These are phyloP conservation scores for Hypholoma fasciculare DNA, from an alignment of 768 basidiomycete species.

Conservation along the genomic window DNA sequence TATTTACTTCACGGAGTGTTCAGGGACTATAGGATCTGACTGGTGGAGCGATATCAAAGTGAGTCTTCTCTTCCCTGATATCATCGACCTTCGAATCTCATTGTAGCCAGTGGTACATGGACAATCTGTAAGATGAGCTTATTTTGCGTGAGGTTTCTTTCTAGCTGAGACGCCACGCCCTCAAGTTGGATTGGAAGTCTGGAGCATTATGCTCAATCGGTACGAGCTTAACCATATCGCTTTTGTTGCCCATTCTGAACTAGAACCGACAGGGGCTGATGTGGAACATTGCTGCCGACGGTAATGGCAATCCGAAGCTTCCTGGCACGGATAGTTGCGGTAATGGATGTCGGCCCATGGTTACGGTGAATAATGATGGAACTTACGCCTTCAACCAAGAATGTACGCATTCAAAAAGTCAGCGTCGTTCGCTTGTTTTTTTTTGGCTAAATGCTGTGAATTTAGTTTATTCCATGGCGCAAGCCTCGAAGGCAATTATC, in stretches of 20 bases:
- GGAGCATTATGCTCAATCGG: conserved; percentile 35
- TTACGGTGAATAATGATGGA: conserved; percentile 64
- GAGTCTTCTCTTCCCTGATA: conserved; percentile 2
- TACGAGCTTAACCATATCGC: conserved; percentile 24
- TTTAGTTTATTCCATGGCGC: conserved; percentile 70
- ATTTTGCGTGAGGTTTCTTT: neutral
- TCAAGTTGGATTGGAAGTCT: conserved; percentile 32
- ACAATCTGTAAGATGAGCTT: conserved; percentile 43
- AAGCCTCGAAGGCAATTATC: conserved; percentile 71
- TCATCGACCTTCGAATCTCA: neutral
- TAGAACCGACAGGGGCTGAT: conserved; percentile 45
- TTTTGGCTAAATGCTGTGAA: neutral
- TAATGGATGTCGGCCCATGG: conserved; percentile 65
- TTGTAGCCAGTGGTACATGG: conserved; percentile 61
- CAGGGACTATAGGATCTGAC: conserved; percentile 63
- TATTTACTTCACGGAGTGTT: conserved; percentile 64
- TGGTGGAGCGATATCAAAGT: conserved; percentile 86
- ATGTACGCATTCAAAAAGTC: conserved; percentile 40
- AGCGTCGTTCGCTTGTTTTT: neutral
- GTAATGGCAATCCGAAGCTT: conserved; percentile 60
- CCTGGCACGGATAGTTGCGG: conserved; percentile 67
- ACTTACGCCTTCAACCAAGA: conserved; percentile 71
- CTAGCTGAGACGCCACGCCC: neutral
- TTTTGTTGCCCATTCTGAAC: neutral
- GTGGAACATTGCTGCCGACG: conserved; percentile 76